Base-by-base conservation (phyloP, 441 rosid genomes). In the Hura crepitans region DNA sequence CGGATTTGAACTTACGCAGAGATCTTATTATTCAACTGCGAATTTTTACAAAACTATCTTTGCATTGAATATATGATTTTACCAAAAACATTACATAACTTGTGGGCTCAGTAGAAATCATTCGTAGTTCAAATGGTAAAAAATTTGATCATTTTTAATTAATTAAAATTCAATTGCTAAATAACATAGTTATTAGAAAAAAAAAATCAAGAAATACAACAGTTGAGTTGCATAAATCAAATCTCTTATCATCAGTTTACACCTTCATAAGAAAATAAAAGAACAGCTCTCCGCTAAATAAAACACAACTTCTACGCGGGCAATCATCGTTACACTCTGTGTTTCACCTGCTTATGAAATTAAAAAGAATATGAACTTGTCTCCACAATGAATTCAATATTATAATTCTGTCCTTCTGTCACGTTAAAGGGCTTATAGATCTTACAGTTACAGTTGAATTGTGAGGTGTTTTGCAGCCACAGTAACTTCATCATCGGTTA, bases 311-410 rank as follows among this genome's bases (percentile, higher is more conserved):
- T 8, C 53, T 15, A 20, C 15, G 27, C 37, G 8, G 5, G 2
- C n/a, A 45, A 13, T 53, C 45, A 30, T 56, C 5, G 8, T 23
- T 30, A 3, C 30, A n/a, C n/a, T n/a, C n/a, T n/a, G n/a, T 10
- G 20, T 33, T 18, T 46, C 30, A 25, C 25, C 27, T 0, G 8
- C 23, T 10, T 7, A 28, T 1, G 35, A 27, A 50, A 28, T 9
- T 35, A 59, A 73, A 57, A 72, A 66, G 71, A 73, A 73, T 59
- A 18, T 60, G 47, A 49, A 27, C 22, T 39, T 23, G 17, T 18
- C 28, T n/a, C 23, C 23, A 9, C 35, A 72, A 51, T 35, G 18
- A 50, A 60, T 60, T 28, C 55, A 57, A 59, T 66, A 20, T n/a
- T 28, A 20, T 49, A 54, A 51, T 2, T 15, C 23, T 30, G 60